A percentile compares a stretch with the other conserved stretches of the same genome.
Conservation (phyloP, 139 green algal genomes). For the Chlamydomonas schloesseri region DNA sequence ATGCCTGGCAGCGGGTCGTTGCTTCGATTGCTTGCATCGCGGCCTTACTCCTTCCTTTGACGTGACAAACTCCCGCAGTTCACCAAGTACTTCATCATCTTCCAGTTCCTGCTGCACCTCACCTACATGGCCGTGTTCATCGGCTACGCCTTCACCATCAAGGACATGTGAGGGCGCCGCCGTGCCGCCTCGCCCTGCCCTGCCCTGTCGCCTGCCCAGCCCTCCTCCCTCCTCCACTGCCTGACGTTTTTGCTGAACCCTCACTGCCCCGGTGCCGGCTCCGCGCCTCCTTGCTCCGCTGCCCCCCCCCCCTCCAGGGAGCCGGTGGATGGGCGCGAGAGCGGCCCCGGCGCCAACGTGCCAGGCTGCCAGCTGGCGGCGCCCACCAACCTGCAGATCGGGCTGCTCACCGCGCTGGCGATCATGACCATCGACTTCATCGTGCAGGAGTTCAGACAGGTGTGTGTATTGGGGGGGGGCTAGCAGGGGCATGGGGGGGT, state of each 20-base stretch:
- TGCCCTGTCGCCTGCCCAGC: too few species aligned
- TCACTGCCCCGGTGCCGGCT: too few species aligned
- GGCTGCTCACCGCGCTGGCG: conserved; percentile 2
- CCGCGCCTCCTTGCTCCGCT: too few species aligned
- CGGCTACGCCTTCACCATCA: conserved; percentile 29
- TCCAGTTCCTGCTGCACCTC: conserved; percentile 30
- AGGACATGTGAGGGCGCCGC: not conserved
- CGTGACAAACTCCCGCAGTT: conserved; percentile 1
- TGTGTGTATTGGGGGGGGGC: not conserved
- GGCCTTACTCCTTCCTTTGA: too few species aligned
- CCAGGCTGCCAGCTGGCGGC: conserved; percentile 21
- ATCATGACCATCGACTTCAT: conserved; percentile 15
- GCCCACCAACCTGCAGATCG: not conserved
- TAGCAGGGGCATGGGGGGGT: too few species aligned
- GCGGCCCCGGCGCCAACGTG: not conserved
- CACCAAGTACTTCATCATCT: conserved; percentile 14
- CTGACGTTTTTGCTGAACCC: too few species aligned
- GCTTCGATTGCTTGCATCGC: too few species aligned
- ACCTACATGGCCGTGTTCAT: conserved; percentile 20
- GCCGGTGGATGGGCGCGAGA: conserved; percentile 16
- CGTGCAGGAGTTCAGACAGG: conserved; percentile 15
- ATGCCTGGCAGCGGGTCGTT: too few species aligned
- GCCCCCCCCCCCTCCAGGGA: too few species aligned
- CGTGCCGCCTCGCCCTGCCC: too few species aligned
- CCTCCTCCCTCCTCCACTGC: too few species aligned